Percentiles rank a stretch among this genome's conserved stretches.
Conservation (phyloP, 1,284 basidiomycete species). For the Sanghuangporus baumii region DNA sequence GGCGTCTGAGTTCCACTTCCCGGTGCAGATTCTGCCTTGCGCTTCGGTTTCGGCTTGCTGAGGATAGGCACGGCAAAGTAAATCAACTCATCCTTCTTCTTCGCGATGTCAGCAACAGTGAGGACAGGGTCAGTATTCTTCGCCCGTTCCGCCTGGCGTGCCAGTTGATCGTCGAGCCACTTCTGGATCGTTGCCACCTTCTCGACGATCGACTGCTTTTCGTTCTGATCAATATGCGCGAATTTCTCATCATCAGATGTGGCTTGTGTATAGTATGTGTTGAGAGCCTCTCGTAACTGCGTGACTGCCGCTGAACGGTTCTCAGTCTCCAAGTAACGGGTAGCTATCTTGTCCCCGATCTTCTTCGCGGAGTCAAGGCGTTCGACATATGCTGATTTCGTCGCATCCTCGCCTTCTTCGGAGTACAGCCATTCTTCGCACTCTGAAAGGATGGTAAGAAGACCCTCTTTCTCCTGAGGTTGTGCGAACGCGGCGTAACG, state of each 20-base stretch:
- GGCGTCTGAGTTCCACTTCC: slow-evolving; percentile 56
- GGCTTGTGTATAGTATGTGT: slow-evolving; percentile 77
- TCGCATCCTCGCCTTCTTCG: slow-evolving; percentile 92
- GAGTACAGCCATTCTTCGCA: slow-evolving; percentile 95
- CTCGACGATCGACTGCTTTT: slow-evolving; percentile 79
- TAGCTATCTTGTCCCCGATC: slow-evolving; percentile 79
- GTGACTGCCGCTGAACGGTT: slow-evolving; percentile 69
- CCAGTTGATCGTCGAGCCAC: slow-evolving; percentile 90
- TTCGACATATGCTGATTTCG: slow-evolving; percentile 83
- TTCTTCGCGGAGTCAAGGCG: slow-evolving; percentile 77
- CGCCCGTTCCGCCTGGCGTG: slow-evolving; percentile 76
- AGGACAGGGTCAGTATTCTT: slow-evolving; percentile 86
- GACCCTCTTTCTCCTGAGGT: slow-evolving; percentile 68
- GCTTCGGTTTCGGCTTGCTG: slow-evolving; percentile 85
- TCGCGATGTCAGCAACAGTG: slow-evolving; percentile 73
- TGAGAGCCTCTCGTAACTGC: slow-evolving; percentile 78
- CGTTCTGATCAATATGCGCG: slow-evolving; percentile 83
- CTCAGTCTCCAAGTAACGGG: slow-evolving; percentile 78
- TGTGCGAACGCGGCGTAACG: slow-evolving; percentile 74
- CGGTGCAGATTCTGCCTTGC: slow-evolving; percentile 46
- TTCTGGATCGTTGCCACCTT: slow-evolving; percentile 79
- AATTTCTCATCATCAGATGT: slow-evolving; percentile 80
- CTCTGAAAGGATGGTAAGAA: slow-evolving; percentile 63
- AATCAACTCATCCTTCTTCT: slow-evolving; percentile 85
- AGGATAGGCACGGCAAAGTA: slow-evolving; percentile 82